Evolutionary conservation across 306 rosid species (phyloP), one percentile per base, ranked within the genome.

Genomic region (Ziziphus jujuba): DNA sequence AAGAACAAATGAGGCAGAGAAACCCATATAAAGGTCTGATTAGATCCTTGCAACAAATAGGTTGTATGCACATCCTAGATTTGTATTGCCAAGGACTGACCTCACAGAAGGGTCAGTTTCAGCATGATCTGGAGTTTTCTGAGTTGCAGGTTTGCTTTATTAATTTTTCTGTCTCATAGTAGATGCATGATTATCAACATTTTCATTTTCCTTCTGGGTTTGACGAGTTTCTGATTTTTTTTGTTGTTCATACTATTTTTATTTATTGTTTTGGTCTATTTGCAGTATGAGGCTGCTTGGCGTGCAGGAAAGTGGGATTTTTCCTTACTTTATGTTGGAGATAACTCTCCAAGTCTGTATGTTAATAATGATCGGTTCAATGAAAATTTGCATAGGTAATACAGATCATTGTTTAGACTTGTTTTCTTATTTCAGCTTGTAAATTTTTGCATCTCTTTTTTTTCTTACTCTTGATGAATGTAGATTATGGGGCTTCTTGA

Each of bases 241-340:
- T 28, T n/a, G 34, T 56, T 25, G 20, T 23, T 16, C 16, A 7
- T 19, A 14, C 38, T 28, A 28, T 49, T 23, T 34, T 21, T 45
- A 25, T 16, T 52, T 44, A 28, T 65, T 65, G 33, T 17, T 25
- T 21, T 34, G 16, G 19, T 36, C 44, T 61, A 13, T 70, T 70
- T 61, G 40, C 88, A 92, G 88, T 89, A 84, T 45, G 97, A 92
- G 73, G 92, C 98, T 67, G 98, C 98, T 25, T 89, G 98, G 98
- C 96, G 92, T 56, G 80, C 96, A 21, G 98, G 92, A 74, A 87
- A 92, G 76, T 92, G 98, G 98, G 96, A 92, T 75, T 92, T 92
- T 75, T 84, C 92, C 63, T 70, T 85, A 72, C 87, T 87, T 43
- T 60, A 74, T 67, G 59, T 66, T 6, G 89, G 81, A 60, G 71